Evolutionary conservation across 805 yeast genomes (phyloP), one percentile per base, ranked within the genome.

Genomic region (Ogataea pini): DNA sequence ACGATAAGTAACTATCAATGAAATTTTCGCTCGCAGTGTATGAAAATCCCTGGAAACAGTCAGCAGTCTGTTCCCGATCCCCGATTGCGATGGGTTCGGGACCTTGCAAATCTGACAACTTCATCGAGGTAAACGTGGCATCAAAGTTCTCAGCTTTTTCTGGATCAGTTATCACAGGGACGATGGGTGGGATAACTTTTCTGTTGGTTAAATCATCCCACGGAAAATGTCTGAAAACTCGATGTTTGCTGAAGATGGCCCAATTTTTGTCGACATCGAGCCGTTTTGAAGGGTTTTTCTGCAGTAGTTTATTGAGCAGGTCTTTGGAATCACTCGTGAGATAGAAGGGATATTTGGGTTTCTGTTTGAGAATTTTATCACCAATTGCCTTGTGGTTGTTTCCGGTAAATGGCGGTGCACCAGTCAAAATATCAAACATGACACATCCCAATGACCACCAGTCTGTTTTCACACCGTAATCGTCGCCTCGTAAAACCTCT

Each of bases 371-470:
- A 37, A 89, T 86, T 62, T 85, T 87, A 56, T 85, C 85, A 56
- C 83, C 72, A 20, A 89, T 87, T 18, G 76, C 76, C 60, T 84
- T 82, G 61, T 85, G 86, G 55, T 83, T 86, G 47, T 77, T 83
- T 2, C 96, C 96, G 0, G 90, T 85, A 64, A 87, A 88, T 2
- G 96, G 96, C 0, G 96, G 96, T 46, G 80, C 73, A 0, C 96
- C 96, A 0, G 90, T 83, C 44, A 89, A 71, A 77, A 89, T 76
- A 64, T 89, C 96, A 59, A 71, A 86, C 48, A 83, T 72, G 7
- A 89, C 83, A 49, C 94, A 86, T 0, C 96, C 96, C 20, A 89
- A 68, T 0, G 96, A 87, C 89, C 96, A 89, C 86, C 95, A 87
- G 63, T 89, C 96, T 18, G 89, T 94, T 14, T 80, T 73, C 48